Base-by-base conservation (phyloP, 805 yeast genomes). In the Candida verbasci region DNA sequence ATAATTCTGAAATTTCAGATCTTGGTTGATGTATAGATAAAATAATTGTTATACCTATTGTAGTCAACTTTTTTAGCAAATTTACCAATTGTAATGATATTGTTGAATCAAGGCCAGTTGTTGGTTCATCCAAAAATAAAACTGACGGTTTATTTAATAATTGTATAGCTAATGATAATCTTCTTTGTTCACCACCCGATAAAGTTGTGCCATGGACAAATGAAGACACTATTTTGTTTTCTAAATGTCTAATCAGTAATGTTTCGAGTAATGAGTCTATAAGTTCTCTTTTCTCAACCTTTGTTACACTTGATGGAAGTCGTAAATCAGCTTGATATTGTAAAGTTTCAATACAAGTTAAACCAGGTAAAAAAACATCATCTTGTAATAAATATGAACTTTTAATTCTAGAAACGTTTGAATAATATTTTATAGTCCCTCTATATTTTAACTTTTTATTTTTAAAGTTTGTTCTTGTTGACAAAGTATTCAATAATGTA, bases 1-100 rank as follows among this genome's bases (percentile, higher is more conserved):
- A 78, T 17, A 82, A 54, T 37, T 70, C 69, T 25, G 84, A 68
- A 30, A 86, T 84, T 54, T 86, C 95, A 0, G 82, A 74, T 28
- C 95, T 60, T 0, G 95, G 95, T 55, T 86, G 95, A 55, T 86
- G 95, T 26, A 86, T 82, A 33, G 88, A 80, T 56, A 85, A 62
- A 2, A 86, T 69, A 17, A 86, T 70, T 0, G 93, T 83, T 40
- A 86, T 75, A 1, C 91, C 89, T 21, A 82, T 61, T 2, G 64
- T 55, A 1, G 69, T 58, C 28, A 65, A 45, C 39, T 73, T 68
- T 44, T 78, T 74, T 37, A 87, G 67, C 0, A 85, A 76, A 31
- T 71, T 62, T 10, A 86, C 73, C 25, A 86, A 63, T 38, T 78
- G 60, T 45, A 70, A 74, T 0, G 95, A 89, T 12, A 87, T 80